Base-by-base conservation (phyloP, 1,284 basidiomycete species). In the Melampsora larici-populina region DNA sequence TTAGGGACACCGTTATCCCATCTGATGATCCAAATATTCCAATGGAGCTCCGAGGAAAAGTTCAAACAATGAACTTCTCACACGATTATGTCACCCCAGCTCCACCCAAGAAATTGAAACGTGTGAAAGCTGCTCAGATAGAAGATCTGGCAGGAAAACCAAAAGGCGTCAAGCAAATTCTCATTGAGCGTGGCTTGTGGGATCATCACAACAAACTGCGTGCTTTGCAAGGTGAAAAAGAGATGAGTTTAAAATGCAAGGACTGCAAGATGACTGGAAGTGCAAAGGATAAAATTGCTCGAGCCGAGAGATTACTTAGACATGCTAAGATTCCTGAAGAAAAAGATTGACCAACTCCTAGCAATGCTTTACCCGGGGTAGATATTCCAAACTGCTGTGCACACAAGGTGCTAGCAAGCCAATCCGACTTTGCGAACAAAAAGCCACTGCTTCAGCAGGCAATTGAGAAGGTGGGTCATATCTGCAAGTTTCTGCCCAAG, bases 361-460 rank as follows among this genome's bases (percentile, higher is more conserved):
- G 24, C 24, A 24, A 55, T 21, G 51, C 51, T 55, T 55, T 55
- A 55, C 51, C 51, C 24, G 51, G 2, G 24, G 51, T 55, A 18
- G 24, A 55, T 21, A 55, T 55, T 24, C 51, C 51, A 24, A 24
- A 55, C 51, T 55, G 24, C 51, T 55, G 24, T 55, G 51, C 51
- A 55, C 24, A 55, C 51, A 55, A 55, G 51, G 24, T 55, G 18
- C 3, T 55, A 55, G 4, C 17, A 15, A 55, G 17, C 51, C 51
- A 55, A 55, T 55, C 51, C 24, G 51, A 55, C 51, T 55, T 18
- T 55, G 51, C 51, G 5, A 55, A 55, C 51, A 55, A 55, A 55
- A 55, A 55, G 17, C 51, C 24, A 15, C 24, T 55, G 51, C 51
- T 55, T 55, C 51, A 55, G 51, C 17, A 55, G 51, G 51, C 24